Evolutionary conservation across 2,329 filamentous ascomycete species (phyloP).

Genomic region (Colletotrichum musicola): DNA sequence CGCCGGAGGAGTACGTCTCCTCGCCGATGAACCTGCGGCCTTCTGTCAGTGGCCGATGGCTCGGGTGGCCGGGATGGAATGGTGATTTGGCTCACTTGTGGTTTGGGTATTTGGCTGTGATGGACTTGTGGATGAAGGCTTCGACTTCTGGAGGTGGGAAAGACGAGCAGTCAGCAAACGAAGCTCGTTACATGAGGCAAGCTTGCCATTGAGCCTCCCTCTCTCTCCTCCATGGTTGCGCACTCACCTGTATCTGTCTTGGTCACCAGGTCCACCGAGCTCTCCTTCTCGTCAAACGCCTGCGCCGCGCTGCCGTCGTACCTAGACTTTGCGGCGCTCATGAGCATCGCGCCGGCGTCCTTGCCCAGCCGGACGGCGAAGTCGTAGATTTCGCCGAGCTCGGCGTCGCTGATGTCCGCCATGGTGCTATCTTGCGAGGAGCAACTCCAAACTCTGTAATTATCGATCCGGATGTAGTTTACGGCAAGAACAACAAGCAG

Average conservation of each 20-base stretch:
- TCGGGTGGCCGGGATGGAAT: too few species aligned
- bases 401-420: constrained; percentile 51
- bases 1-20: constrained; percentile 78
- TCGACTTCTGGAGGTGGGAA: constrained; percentile 70
- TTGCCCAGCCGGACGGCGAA: constrained; percentile 80
- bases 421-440: constrained; percentile 11
- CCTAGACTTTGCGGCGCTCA: constrained; percentile 71
- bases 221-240: too few species aligned
- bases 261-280: constrained; percentile 81
- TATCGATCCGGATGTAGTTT: too few species aligned
- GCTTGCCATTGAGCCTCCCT: not conserved
- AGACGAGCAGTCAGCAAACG: too few species aligned
- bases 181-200: not conserved
- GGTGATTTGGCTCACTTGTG: constrained; percentile 67
- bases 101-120: constrained; percentile 70
- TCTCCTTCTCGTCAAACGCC: constrained; percentile 75
- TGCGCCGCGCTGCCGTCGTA: constrained; percentile 55
- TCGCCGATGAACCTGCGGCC: constrained; percentile 77
- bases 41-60: constrained; percentile 4
- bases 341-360: constrained; percentile 75
- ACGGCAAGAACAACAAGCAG: not conserved
- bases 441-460: too few species aligned
- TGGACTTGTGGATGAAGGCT: constrained; percentile 73
- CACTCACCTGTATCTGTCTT: constrained; percentile 77
- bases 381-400: constrained; percentile 74